A percentile compares a stretch with the other conserved stretches of the same genome.
Conservation (phyloP, 1,139 yeast genomes). For the Blastobotrys capitulatus region DNA sequence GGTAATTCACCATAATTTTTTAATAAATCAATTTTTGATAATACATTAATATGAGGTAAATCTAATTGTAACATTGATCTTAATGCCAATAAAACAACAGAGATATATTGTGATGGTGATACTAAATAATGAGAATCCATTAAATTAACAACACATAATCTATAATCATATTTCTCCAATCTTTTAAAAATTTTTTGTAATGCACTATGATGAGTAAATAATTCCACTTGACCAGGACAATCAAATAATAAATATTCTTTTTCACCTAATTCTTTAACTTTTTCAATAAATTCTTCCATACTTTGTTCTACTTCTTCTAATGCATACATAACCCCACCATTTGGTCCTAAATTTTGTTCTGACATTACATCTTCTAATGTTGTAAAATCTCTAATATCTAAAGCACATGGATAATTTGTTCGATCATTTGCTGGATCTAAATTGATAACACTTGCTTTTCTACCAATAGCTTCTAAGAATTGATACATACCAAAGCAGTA, state of each 20-base stretch:
- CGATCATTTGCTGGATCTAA: constrained; percentile 94
- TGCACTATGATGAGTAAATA: constrained; percentile 87
- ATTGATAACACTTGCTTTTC: constrained; percentile 76
- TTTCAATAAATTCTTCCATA: constrained; percentile 55
- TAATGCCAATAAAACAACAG: constrained; percentile 71
- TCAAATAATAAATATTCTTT: constrained; percentile 80
- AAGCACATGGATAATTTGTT: constrained; percentile 71
- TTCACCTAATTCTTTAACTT: constrained; percentile 52
- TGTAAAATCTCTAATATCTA: constrained; percentile 84
- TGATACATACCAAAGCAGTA: constrained; percentile 89
- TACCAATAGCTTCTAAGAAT: constrained; percentile 87
- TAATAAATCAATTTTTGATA: constrained; percentile 83
- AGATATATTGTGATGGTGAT: constrained; percentile 86
- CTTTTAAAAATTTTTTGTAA: constrained; percentile 65
- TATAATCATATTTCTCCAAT: constrained; percentile 62
- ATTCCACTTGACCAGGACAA: constrained; percentile 97
- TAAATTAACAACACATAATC: constrained; percentile 82
- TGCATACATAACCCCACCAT: constrained; percentile 91
- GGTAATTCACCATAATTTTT: constrained; percentile 56
- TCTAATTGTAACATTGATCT: constrained; percentile 92
- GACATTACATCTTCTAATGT: constrained; percentile 89
- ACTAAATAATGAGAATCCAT: constrained; percentile 83
- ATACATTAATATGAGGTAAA: constrained; percentile 86
- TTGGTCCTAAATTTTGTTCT: constrained; percentile 80
- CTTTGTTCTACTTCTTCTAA: constrained; percentile 54